Conservation (phyloP, 2,329 filamentous ascomycete species). For the Clarireedia monteithiana region DNA sequence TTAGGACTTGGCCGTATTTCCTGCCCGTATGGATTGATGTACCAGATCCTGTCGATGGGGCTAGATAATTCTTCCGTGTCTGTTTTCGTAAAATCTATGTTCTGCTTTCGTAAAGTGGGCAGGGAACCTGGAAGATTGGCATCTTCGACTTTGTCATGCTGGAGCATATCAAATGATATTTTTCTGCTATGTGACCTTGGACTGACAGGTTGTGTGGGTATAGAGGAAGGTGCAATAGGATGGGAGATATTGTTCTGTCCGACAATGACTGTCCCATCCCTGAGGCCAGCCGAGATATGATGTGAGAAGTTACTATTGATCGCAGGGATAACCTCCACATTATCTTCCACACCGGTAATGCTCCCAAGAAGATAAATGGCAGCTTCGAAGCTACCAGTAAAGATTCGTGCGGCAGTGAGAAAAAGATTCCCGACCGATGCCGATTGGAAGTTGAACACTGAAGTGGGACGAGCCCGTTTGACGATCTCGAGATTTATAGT, state of each 20-base stretch:
- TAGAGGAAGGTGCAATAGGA: constrained; percentile 37
- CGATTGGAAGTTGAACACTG: constrained; percentile 69
- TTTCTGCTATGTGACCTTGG: constrained; percentile 13
- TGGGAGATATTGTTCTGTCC: constrained; percentile 93
- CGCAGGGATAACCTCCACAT: constrained; percentile 74
- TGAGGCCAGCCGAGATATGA: constrained; percentile 80
- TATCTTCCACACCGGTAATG: constrained; percentile 74
- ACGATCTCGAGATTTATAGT: constrained; percentile 70
- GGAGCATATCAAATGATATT: constrained; percentile 36
- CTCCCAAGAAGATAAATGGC: constrained; percentile 84
- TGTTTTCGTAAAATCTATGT: constrained; percentile 74
- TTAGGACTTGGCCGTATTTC: constrained; percentile 84
- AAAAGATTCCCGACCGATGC: constrained; percentile 76
- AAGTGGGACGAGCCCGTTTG: constrained; percentile 64
- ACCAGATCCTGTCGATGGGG: constrained; percentile 80
- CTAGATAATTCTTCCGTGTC: constrained; percentile 68
- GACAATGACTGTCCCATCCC: constrained; percentile 62
- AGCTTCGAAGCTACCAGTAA: constrained; percentile 86
- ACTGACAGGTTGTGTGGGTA: constrained; percentile 11
- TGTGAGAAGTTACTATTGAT: constrained; percentile 95
- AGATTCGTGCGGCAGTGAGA: constrained; percentile 76
- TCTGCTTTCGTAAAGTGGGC: constrained; percentile 69
- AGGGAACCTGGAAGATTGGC: constrained; percentile 76
- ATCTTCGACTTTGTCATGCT: constrained; percentile 65
- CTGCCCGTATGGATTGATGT: constrained; percentile 98